phyloP scores from a whole-genome alignment of 805 yeast species.

The Clavispora fructus region DNA sequence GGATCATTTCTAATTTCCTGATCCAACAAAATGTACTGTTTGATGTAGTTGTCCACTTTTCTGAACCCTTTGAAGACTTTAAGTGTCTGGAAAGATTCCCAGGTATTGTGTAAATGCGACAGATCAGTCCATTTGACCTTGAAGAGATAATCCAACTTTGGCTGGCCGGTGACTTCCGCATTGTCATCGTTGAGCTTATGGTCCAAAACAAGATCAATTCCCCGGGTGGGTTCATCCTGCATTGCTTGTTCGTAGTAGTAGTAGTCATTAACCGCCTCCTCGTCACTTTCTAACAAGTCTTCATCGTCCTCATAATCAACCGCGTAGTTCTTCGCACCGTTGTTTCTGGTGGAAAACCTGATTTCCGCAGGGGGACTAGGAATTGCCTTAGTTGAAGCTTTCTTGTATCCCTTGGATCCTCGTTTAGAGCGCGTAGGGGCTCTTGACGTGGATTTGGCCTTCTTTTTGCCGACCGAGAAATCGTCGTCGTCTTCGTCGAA shows the following conservation, averaged over 20 bases:
- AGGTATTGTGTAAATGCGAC: conserved; percentile 91
- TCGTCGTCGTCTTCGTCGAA: conserved; percentile 14
- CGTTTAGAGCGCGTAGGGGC: conserved; percentile 11
- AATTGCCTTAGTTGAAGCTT: conserved; percentile 25
- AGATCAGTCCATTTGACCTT: conserved; percentile 80
- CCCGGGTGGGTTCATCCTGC: conserved; percentile 29
- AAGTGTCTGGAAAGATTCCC: conserved; percentile 67
- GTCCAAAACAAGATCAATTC: conserved; percentile 38
- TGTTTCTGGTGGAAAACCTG: conserved; percentile 74
- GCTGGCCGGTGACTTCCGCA: conserved; percentile 42
- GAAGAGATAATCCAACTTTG: conserved; percentile 55
- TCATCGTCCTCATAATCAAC: conserved; percentile 65
- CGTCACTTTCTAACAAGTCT: conserved; percentile 42
- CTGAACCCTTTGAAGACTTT: conserved; percentile 67
- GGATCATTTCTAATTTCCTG: conserved; percentile 76
- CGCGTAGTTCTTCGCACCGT: conserved; percentile 65
- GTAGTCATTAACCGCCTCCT: conserved; percentile 25
- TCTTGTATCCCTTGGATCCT: conserved; percentile 15
- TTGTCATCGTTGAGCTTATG: conserved; percentile 32
- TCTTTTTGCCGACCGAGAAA: conserved; percentile 7
- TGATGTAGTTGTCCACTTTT: conserved; percentile 84
- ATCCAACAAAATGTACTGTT: conserved; percentile 67
- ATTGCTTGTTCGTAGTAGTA: conserved; percentile 29
- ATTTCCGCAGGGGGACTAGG: conserved; percentile 40
- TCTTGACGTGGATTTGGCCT: conserved; percentile 13